These are phyloP conservation scores for Spongiforma sp. DNA, from an alignment of 1,284 basidiomycete species.

Conservation along the genomic window DNA sequence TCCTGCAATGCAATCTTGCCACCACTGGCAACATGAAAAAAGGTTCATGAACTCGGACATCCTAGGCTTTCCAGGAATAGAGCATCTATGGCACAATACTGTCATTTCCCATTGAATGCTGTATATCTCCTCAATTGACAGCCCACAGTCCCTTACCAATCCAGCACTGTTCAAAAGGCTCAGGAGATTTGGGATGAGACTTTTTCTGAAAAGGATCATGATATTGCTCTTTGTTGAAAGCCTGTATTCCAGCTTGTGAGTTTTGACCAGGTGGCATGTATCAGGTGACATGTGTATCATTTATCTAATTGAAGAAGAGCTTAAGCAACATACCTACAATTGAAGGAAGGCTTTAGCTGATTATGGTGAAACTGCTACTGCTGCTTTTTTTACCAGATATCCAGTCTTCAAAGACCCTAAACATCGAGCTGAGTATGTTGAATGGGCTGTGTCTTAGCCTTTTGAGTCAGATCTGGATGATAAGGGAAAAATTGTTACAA, in stretches of 20 bases:
- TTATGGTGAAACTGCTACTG: not conserved
- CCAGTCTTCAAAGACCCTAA: not conserved
- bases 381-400: not conserved
- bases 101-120: not conserved
- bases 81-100: not conserved
- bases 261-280: not conserved
- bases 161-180: not conserved
- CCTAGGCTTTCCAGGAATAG: not conserved
- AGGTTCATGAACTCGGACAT: not conserved
- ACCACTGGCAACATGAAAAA: not conserved
- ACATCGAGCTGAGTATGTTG: not conserved
- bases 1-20: not conserved
- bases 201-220: not conserved
- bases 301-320: not conserved
- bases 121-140: not conserved
- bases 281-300: not conserved
- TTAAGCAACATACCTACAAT: not conserved
- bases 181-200: not conserved
- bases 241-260: constrained; percentile 1
- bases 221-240: not conserved
- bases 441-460: constrained; percentile 1
- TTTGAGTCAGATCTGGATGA: not conserved
- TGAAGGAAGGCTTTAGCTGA: not conserved
- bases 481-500: not conserved
- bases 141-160: not conserved